Conservation (phyloP, 805 yeast genomes). For the Yarrowia yakushimensis region DNA sequence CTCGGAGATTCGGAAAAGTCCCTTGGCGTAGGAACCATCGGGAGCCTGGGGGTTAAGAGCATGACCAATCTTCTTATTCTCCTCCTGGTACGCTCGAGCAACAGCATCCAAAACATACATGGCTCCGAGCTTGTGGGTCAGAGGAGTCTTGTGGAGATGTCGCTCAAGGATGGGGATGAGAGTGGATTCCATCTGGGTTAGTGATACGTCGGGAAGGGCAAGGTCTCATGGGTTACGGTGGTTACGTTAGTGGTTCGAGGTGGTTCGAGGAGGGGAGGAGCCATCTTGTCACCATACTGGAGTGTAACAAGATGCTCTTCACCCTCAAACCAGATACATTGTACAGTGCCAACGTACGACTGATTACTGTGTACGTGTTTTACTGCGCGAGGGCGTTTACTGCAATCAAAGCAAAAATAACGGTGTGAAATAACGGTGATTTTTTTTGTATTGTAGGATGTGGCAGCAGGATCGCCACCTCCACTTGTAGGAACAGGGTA, state of each 20-base stretch:
- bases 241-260: not conserved
- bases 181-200: slow-evolving; percentile 46
- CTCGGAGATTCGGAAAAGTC: slow-evolving; percentile 60
- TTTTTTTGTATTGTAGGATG: not conserved
- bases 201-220: not conserved
- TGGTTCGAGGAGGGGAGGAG: too few species aligned
- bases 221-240: not conserved
- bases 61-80: slow-evolving; percentile 56
- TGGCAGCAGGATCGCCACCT: not conserved
- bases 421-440: not conserved
- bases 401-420: not conserved
- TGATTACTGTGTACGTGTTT: not conserved
- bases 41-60: slow-evolving; percentile 49
- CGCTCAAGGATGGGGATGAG: slow-evolving; percentile 57
- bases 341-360: not conserved
- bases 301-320: not conserved
- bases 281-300: too few species aligned
- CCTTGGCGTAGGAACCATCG: slow-evolving; percentile 72
- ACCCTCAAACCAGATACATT: not conserved
- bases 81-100: slow-evolving; percentile 78
- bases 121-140: slow-evolving; percentile 83
- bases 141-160: slow-evolving; percentile 68
- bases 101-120: slow-evolving; percentile 90
- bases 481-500: not conserved
- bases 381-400: not conserved